A percentile compares a stretch with the other conserved stretches of the same genome.
Conservation (phyloP, 2,329 filamentous ascomycete species). For the Taxawa tesnikishii region DNA sequence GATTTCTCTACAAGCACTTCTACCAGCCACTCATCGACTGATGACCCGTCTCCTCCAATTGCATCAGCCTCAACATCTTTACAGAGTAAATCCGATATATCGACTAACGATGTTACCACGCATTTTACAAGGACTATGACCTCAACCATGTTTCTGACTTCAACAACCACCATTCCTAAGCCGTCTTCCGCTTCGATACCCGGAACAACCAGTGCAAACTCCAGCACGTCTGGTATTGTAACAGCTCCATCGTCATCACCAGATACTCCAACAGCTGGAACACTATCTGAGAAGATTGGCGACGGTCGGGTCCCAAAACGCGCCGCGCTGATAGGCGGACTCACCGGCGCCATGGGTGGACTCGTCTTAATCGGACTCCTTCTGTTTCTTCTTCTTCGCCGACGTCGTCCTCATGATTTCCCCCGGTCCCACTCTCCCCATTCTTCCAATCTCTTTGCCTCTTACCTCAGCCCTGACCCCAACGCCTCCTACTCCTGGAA, state of each 20-base stretch:
- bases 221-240: not conserved
- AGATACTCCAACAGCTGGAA: not conserved
- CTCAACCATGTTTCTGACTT: constrained; percentile 1
- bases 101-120: no score
- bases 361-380: not conserved
- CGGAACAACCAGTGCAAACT: not conserved
- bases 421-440: no score
- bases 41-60: not conserved
- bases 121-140: constrained; percentile 2
- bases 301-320: not conserved
- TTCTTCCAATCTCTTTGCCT: not conserved
- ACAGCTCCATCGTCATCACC: not conserved
- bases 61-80: not conserved
- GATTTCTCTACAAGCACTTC: no score
- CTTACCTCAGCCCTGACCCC: constrained; percentile 4
- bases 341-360: not conserved
- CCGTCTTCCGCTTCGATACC: not conserved
- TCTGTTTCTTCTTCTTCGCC: not conserved
- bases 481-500: constrained; percentile 3
- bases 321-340: not conserved
- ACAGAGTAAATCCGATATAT: no score
- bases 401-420: constrained; percentile 1
- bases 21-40: no score
- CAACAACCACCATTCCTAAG: not conserved
- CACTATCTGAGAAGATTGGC: not conserved